These are phyloP conservation scores for Penicillium atrosanguineum DNA, from an alignment of 495 filamentous ascomycete genomes.

Conservation along the genomic window DNA sequence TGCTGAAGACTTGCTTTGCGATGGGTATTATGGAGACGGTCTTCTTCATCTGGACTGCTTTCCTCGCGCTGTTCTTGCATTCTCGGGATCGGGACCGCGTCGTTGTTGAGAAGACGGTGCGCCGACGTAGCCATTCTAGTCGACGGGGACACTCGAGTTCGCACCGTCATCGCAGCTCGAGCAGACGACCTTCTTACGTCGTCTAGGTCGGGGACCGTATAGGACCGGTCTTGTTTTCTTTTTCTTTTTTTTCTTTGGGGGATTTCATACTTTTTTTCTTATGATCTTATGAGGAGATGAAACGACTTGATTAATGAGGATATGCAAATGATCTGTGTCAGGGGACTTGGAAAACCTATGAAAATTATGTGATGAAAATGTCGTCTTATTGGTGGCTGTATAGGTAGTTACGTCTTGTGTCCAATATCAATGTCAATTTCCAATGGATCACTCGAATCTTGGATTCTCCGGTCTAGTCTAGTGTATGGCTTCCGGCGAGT, in stretches of 20 bases:
- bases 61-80: constrained; percentile 60
- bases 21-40: constrained; percentile 84
- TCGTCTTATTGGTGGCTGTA: not conserved
- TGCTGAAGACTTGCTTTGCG: constrained; percentile 85
- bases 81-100: constrained; percentile 26
- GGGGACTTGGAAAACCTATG: not conserved
- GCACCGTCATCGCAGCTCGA: constrained; percentile 35
- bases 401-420: not conserved
- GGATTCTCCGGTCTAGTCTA: too few relatives aligned
- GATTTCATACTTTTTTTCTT: not conserved
- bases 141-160: constrained; percentile 33
- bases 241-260: not conserved
- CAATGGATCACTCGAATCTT: not conserved
- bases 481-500: too few relatives aligned
- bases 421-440: not conserved
- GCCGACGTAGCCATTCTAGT: constrained; percentile 43
- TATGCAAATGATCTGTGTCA: not conserved
- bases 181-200: constrained; percentile 40
- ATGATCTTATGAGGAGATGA: constrained; percentile 7
- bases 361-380: not conserved
- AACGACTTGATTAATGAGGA: constrained; percentile 2
- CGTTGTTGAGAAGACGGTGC: constrained; percentile 43
- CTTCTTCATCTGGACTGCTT: constrained; percentile 73
- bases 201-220: constrained; percentile 20
- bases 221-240: constrained; percentile 4